Conservation (phyloP, 2,329 filamentous ascomycete species). For the Ophiostoma ips region DNA sequence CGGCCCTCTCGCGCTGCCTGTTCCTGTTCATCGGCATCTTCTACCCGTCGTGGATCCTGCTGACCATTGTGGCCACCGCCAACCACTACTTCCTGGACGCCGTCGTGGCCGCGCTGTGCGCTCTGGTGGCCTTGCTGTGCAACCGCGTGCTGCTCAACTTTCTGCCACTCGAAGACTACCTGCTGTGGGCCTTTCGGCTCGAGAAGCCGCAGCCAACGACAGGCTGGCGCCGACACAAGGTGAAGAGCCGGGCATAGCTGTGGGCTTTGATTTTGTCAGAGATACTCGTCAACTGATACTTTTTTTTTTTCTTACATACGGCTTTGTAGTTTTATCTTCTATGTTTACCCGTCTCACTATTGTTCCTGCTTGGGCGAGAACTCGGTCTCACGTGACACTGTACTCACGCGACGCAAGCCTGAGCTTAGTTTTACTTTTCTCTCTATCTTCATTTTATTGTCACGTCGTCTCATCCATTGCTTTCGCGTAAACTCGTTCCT, state of each 20-base stretch:
- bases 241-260: neutral
- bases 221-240: slow-evolving; percentile 14
- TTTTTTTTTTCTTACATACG: neutral
- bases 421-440: too few relatives aligned
- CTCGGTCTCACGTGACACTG: too few relatives aligned
- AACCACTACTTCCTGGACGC: slow-evolving; percentile 55
- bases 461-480: too few relatives aligned
- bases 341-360: too few relatives aligned
- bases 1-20: neutral
- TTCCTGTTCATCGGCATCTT: slow-evolving; percentile 27
- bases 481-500: too few relatives aligned
- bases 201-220: slow-evolving; percentile 48
- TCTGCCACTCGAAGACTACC: slow-evolving; percentile 39
- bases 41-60: slow-evolving; percentile 39
- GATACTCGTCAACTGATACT: neutral
- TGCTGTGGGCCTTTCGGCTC: slow-evolving; percentile 46
- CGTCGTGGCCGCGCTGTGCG: slow-evolving; percentile 47
- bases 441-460: too few relatives aligned
- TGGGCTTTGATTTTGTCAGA: neutral
- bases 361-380: too few relatives aligned
- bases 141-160: slow-evolving; percentile 39
- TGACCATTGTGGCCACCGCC: slow-evolving; percentile 46
- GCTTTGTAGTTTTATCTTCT: neutral
- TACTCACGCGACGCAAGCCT: too few relatives aligned
- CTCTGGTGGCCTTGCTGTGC: slow-evolving; percentile 41